Base-by-base conservation (phyloP, 2,329 filamentous ascomycete genomes). In the Monosporascus sp. region DNA sequence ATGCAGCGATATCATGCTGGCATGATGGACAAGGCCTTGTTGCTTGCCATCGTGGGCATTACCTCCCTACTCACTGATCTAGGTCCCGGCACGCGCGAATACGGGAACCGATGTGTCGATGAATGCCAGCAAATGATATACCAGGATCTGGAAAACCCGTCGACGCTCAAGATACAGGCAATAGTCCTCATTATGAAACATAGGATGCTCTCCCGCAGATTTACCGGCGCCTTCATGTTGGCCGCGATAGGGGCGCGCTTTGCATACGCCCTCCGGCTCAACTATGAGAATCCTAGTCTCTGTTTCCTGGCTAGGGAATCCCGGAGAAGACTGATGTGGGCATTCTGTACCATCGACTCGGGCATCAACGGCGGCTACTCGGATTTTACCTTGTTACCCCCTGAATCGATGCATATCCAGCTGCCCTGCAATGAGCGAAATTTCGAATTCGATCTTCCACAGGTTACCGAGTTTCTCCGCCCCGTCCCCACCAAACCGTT, bases 1-100 rank as follows among this genome's bases (percentile, higher is more conserved):
- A 81, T 82, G 78, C 79, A 82, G 62, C 74, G 80, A 31, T 81
- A 81, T 62, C 76, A 81, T 57, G 74, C 78, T 5, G 79, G 79
- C 48, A 79, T 79, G 56, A 77, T 83, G 58, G 80, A 83, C 60
- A 75, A 74, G 41, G 71, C 79, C 2, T 68, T 84, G 7, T 69
- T 83, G 4, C 71, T 82, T 5, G 78, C 79, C 40, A 67, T 83
- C 4, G 70, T 83, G 7, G 80, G 79, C 49, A 79, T 83, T 60
- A 81, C 80, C 2, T 78, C 79, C 3, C 70, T 81, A 35, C 72
- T 83, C 47, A 81, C 78, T 6, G 78, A 81, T 59, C 70, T 82
- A 62, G 79, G 80, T 0, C 73, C 74, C 0, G 77, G 76, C 7
- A 76, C 77, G 60, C 71, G 72, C 31, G 76, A 79, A 22, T 80